Conservation (phyloP, 1,284 basidiomycete genomes). For the Microbotryum saponariae region DNA sequence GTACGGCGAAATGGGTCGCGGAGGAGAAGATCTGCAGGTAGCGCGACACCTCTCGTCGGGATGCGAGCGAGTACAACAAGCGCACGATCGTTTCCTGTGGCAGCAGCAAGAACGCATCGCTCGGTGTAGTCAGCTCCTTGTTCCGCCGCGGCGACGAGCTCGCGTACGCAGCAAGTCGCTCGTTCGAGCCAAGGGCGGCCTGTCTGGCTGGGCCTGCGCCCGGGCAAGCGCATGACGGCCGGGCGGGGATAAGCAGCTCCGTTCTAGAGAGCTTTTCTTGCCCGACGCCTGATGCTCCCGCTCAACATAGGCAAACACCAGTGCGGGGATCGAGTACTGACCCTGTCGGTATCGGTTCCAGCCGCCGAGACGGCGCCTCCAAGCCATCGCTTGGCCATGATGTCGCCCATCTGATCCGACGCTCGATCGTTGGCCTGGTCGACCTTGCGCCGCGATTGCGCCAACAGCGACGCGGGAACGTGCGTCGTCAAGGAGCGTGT, state of each 20-base stretch:
- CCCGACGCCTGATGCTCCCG: not conserved
- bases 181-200: not conserved
- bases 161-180: too few species aligned
- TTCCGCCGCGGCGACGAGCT: too few species aligned
- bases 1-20: conserved; percentile 35
- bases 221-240: not conserved
- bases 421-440: conserved; percentile 17
- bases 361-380: conserved; percentile 17
- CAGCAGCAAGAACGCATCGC: too few species aligned
- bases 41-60: conserved; percentile 88
- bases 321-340: conserved; percentile 2
- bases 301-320: not conserved
- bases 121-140: too few species aligned
- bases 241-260: not conserved
- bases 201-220: not conserved
- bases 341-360: conserved; percentile 29
- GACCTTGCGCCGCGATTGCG: conserved; percentile 21
- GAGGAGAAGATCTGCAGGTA: conserved; percentile 88
- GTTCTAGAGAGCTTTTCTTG: not conserved
- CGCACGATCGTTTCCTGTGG: conserved; percentile 48
- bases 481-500: conserved; percentile 2
- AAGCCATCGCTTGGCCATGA: conserved; percentile 31
- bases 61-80: conserved; percentile 86
- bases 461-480: conserved; percentile 18
- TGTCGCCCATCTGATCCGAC: conserved; percentile 29